Conservation (phyloP, 1,284 basidiomycete genomes). For the Moesziomyces sp. region DNA sequence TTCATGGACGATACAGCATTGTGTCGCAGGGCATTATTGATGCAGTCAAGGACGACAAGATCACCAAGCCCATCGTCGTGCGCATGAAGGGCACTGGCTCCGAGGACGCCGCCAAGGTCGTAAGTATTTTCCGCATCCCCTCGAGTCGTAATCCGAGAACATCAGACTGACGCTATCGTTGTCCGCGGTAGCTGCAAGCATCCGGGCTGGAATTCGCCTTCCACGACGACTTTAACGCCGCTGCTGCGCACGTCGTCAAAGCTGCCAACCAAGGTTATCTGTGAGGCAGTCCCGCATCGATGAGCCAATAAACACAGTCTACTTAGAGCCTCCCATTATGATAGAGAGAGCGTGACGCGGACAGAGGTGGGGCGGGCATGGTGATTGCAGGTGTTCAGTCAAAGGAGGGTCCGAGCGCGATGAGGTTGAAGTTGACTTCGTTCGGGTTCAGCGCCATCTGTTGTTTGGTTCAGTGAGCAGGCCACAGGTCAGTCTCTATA, state of each 20-base stretch:
- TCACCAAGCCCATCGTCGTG: conserved; percentile 52
- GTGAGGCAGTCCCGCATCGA: neutral
- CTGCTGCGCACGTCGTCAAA: conserved; percentile 50
- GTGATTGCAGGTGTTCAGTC: neutral
- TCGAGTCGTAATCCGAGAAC: neutral
- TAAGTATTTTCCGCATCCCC: conserved; percentile 6
- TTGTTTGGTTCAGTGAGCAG: neutral
- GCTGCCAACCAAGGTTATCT: conserved; percentile 45
- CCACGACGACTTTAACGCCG: conserved; percentile 54
- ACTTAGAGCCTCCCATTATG: too few species aligned
- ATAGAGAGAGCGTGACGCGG: too few species aligned
- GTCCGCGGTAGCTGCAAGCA: conserved; percentile 7
- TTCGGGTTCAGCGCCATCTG: conserved; percentile 61
- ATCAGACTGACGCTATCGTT: neutral
- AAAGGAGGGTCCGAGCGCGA: conserved; percentile 54
- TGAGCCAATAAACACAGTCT: too few species aligned
- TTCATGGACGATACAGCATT: conserved; percentile 4
- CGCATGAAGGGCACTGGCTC: conserved; percentile 51
- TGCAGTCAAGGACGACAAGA: conserved; percentile 50
- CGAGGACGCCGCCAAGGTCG: conserved; percentile 46
- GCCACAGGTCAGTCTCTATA: too few species aligned
- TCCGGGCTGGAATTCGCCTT: conserved; percentile 46
- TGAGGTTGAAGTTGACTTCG: conserved; percentile 63
- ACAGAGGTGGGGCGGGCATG: too few species aligned
- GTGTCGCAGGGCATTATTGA: conserved; percentile 57